Evolutionary conservation across 345 rosid species (phyloP).

Genomic region (Corymbia maculata): DNA sequence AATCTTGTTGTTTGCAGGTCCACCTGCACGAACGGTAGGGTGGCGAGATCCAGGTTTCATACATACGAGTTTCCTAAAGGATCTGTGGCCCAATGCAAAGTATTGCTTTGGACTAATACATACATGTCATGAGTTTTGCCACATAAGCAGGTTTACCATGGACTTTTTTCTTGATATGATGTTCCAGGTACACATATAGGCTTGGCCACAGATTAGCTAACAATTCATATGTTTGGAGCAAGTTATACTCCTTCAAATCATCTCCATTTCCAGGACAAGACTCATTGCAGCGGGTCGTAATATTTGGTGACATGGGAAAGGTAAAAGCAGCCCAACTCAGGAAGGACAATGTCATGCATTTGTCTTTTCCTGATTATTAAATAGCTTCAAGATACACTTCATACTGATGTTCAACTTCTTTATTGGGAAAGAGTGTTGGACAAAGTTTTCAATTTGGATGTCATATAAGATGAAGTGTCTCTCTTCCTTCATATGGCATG

Average conservation of each 20-base stretch:
- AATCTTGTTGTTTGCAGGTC: conserved; percentile 9
- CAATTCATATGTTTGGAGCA: conserved; percentile 12
- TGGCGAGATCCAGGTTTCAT: conserved; percentile 45
- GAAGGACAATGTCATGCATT: neutral
- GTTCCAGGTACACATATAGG: conserved; percentile 17
- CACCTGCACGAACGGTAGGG: conserved; percentile 36
- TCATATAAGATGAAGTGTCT: neutral
- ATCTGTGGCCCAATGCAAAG: conserved; percentile 34
- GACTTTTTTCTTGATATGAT: neutral
- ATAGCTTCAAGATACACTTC: neutral
- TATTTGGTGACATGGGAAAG: conserved; percentile 69
- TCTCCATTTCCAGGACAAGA: conserved; percentile 90
- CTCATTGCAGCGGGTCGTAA: conserved; percentile 65
- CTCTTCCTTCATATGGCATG: neutral
- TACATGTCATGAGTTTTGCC: neutral
- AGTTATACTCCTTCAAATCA: conserved; percentile 46
- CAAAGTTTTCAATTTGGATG: neutral
- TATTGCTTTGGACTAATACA: neutral
- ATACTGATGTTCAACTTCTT: neutral
- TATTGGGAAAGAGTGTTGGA: neutral
- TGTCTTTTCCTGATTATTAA: neutral
- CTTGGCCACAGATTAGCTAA: conserved; percentile 19
- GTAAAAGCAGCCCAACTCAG: neutral
- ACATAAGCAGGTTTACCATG: neutral
- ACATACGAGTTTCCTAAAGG: conserved; percentile 33